Percentiles rank a stretch among this genome's conserved stretches.
phyloP scores from a whole-genome alignment of 1,139 yeast species.

The Kodamaea alishanica region DNA sequence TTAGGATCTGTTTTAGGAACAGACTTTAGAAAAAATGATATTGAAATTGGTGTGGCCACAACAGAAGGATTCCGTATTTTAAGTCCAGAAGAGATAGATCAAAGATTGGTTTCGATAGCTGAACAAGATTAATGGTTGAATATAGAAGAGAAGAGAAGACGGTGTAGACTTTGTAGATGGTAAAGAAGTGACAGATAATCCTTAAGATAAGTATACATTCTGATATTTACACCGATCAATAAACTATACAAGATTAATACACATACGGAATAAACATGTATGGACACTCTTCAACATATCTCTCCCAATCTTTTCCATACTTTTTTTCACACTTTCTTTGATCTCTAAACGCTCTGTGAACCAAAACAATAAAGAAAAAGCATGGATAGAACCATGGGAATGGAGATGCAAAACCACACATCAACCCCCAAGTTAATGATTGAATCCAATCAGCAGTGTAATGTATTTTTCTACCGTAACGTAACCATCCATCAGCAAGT shows the following conservation, averaged over 20 bases:
- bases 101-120: conserved; percentile 87
- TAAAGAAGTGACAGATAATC: no score
- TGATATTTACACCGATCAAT: no score
- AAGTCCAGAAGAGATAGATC: conserved; percentile 86
- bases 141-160: no score
- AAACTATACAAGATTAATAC: no score
- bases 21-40: conserved; percentile 88
- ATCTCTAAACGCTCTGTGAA: conserved; percentile 88
- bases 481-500: conserved; percentile 92
- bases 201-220: no score
- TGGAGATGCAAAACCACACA: conserved; percentile 82
- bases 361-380: conserved; percentile 80
- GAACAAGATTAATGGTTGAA: conserved; percentile 79
- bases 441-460: conserved; percentile 93
- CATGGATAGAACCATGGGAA: conserved; percentile 96
- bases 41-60: conserved; percentile 89
- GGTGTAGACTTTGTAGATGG: no score
- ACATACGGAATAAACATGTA: conserved; percentile 88
- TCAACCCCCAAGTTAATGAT: conserved; percentile 86
- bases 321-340: conserved; percentile 75
- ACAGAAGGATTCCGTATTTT: conserved; percentile 65
- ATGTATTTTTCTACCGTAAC: conserved; percentile 86
- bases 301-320: conserved; percentile 93
- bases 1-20: conserved; percentile 85
- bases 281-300: conserved; percentile 83